Evolutionary conservation across 768 basidiomycete genomes (phyloP).

Genomic region (Trametes sanguinea): DNA sequence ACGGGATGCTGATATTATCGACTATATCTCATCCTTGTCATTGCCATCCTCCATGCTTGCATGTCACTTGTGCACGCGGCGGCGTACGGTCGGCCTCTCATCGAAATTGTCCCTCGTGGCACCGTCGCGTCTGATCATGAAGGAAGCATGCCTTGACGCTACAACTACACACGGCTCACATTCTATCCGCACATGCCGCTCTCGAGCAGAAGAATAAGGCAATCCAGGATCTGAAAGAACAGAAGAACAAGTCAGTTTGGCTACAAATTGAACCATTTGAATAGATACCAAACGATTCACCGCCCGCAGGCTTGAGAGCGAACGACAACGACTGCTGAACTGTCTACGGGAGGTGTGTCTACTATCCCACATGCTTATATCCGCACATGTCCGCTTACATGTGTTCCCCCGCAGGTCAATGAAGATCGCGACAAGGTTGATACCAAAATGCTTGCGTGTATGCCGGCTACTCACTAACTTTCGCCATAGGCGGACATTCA

Average conservation of each 20-base stretch:
- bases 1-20: background rate
- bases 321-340: constrained; percentile 66
- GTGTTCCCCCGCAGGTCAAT: constrained; percentile 53
- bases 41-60: background rate
- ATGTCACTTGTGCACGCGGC: background rate
- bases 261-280: constrained; percentile 3
- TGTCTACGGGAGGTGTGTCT: constrained; percentile 66
- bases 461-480: constrained; percentile 2
- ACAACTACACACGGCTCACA: constrained; percentile 85
- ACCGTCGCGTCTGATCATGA: constrained; percentile 4
- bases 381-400: constrained; percentile 13
- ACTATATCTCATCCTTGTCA: background rate
- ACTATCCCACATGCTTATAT: constrained; percentile 5
- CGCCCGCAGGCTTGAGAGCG: constrained; percentile 65
- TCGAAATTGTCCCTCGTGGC: background rate
- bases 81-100: background rate
- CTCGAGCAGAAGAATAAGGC: constrained; percentile 77
- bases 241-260: constrained; percentile 78
- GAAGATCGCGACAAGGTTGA: constrained; percentile 76
- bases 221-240: constrained; percentile 80
- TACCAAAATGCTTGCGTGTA: constrained; percentile 10
- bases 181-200: constrained; percentile 78
- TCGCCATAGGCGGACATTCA: constrained; percentile 61
- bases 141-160: constrained; percentile 85
- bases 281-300: background rate